These are phyloP conservation scores for Calvatia gigantea DNA, from an alignment of 768 basidiomycete genomes.

Conservation along the genomic window DNA sequence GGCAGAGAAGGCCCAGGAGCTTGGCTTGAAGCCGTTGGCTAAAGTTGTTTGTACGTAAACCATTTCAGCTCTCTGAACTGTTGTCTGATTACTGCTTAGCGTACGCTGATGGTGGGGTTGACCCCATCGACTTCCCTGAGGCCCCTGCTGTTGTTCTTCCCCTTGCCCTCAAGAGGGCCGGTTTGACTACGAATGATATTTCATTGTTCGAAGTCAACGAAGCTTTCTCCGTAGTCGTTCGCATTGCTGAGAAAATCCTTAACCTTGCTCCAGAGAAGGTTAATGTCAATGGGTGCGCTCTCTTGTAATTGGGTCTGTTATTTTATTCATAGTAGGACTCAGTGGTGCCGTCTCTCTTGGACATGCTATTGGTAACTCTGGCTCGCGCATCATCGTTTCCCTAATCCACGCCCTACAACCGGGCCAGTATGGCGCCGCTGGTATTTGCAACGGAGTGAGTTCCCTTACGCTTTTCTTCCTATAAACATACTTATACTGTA, in stretches of 20 bases:
- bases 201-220: slow-evolving; percentile 96
- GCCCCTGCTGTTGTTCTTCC: slow-evolving; percentile 94
- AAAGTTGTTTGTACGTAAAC: slow-evolving; percentile 80
- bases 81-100: slow-evolving; percentile 43
- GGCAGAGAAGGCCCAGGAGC: slow-evolving; percentile 86
- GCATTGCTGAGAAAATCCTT: slow-evolving; percentile 86
- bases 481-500: slow-evolving; percentile 16
- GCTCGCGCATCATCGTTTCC: slow-evolving; percentile 91
- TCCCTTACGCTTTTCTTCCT: background rate
- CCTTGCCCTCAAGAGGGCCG: slow-evolving; percentile 81
- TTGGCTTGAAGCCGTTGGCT: slow-evolving; percentile 90
- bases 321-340: slow-evolving; percentile 18
- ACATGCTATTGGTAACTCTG: slow-evolving; percentile 95
- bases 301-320: slow-evolving; percentile 1
- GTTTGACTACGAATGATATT: slow-evolving; percentile 79
- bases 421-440: slow-evolving; percentile 93
- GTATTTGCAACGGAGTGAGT: slow-evolving; percentile 95
- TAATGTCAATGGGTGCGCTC: slow-evolving; percentile 79
- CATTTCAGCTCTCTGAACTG: slow-evolving; percentile 7
- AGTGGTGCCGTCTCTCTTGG: slow-evolving; percentile 97
- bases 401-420: slow-evolving; percentile 87
- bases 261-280: slow-evolving; percentile 83
- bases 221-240: slow-evolving; percentile 93
- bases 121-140: slow-evolving; percentile 95
- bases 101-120: slow-evolving; percentile 95